A percentile compares a stretch with the other conserved stretches of the same genome.
Evolutionary conservation across 2,329 filamentous ascomycete genomes (phyloP).

Genomic region (Zymoseptoria ardabiliae): DNA sequence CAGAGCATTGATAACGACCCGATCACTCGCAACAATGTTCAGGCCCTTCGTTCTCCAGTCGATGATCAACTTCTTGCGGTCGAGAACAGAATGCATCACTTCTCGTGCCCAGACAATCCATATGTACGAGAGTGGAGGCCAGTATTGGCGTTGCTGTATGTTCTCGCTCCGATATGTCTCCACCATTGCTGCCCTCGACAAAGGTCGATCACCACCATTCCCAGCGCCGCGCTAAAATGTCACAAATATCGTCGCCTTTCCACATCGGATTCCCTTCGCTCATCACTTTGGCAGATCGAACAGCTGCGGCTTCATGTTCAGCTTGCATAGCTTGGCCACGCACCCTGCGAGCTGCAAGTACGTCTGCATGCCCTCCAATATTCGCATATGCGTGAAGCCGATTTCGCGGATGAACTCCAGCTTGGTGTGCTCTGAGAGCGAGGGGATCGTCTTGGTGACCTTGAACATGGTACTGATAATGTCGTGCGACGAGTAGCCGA

Average conservation of each 20-base stretch:
- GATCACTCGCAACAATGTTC: background rate
- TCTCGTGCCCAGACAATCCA: background rate
- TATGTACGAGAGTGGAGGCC: background rate
- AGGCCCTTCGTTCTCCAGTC: background rate
- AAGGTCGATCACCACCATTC: background rate
- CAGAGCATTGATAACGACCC: too few species aligned
- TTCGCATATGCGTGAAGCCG: constrained; percentile 98
- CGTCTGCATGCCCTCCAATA: constrained; percentile 94
- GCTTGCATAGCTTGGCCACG: constrained; percentile 80
- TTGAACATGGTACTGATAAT: constrained; percentile 99
- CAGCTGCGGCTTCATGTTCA: constrained; percentile 89
- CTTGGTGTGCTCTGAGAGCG: constrained; percentile 87
- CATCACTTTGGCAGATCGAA: constrained; percentile 48
- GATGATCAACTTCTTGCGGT: background rate
- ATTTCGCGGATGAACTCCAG: constrained; percentile 93
- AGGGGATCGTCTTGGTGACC: constrained; percentile 92
- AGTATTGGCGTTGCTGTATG: background rate
- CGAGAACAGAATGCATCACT: background rate
- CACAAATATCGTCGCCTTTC: background rate
- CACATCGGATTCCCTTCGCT: background rate
- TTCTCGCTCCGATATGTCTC: background rate
- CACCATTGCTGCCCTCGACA: background rate
- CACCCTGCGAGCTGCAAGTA: constrained; percentile 90
- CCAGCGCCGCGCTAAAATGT: background rate
- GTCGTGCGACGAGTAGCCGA: constrained; percentile 97